Evolutionary conservation across 768 basidiomycete genomes (phyloP).

Genomic region (Amanita exitialis): DNA sequence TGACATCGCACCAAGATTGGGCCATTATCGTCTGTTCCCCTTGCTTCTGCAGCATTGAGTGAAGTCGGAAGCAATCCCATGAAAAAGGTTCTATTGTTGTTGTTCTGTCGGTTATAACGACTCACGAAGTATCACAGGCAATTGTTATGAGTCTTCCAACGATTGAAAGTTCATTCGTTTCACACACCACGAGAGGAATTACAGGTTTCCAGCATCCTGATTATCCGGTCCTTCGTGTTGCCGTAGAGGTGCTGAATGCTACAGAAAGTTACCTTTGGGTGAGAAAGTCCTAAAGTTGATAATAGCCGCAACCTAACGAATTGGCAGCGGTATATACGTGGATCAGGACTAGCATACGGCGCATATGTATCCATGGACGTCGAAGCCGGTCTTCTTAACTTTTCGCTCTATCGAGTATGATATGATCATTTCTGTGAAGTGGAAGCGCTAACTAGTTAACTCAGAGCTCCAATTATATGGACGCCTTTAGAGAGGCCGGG

Average conservation of each 20-base stretch:
- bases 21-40: constrained; percentile 54
- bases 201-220: constrained; percentile 76
- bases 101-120: background rate
- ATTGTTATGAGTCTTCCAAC: constrained; percentile 84
- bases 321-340: constrained; percentile 76
- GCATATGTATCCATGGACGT: constrained; percentile 65
- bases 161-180: constrained; percentile 87
- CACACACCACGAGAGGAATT: constrained; percentile 70
- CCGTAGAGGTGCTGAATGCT: constrained; percentile 81
- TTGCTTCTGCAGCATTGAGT: constrained; percentile 61
- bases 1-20: constrained; percentile 27
- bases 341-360: constrained; percentile 93
- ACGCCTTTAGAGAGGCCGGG: constrained; percentile 73
- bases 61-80: constrained; percentile 63
- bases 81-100: constrained; percentile 40
- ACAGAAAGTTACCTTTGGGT: constrained; percentile 96
- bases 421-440: background rate
- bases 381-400: constrained; percentile 69
- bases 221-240: constrained; percentile 77
- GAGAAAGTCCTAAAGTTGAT: constrained; percentile 8
- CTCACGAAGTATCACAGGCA: constrained; percentile 36
- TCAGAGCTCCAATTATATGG: constrained; percentile 71
- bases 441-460: constrained; percentile 4
- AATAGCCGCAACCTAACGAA: constrained; percentile 7
- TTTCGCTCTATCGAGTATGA: constrained; percentile 65